Evolutionary conservation across 306 rosid species (phyloP), one percentile per base, ranked within the genome.

Genomic region (Echinosophora koreensis): DNA sequence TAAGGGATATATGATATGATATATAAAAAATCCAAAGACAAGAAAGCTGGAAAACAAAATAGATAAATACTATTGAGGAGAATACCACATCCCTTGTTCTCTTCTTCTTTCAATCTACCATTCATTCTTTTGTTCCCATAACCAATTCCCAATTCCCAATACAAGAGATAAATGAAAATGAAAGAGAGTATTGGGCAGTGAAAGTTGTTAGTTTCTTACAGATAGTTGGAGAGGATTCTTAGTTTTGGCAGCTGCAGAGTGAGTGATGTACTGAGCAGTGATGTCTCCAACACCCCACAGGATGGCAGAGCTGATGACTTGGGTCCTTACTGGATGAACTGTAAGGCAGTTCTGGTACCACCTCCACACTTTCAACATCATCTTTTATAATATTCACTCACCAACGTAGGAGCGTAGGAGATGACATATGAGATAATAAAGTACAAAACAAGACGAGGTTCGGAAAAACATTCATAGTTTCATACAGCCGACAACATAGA

Each of bases 241-340:
- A 6, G 10, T 41, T 18, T 59, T 83, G 0, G 89, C 18, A 3
- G 91, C 67, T 1, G 94, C 71, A 2, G 92, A 64, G 71, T 90
- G 89, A 63, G 94, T 93, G 44, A 90, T 79, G 87, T 83, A 90
- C 66, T 93, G 97, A 79, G 98, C 97, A 41, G 93, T 64, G 58
- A 88, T 74, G 73, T 93, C 97, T 30, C 98, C 96, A 12, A 78
- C 73, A 17, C 87, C 98, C 98, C 98, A 93, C 8, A 93, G 88
- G 18, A 84, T 30, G 44, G 86, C 86, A 17, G 98, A 93, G 81
- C 91, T 93, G 54, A 84, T 80, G 74, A 85, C 87, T 59, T 93
- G 96, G 61, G 98, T 90, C 85, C 88, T 88, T 34, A 93, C 86
- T 2, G 98, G 98, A 60, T 90, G 91, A 55, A 84, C 49, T 8